Base-by-base conservation (phyloP, 441 rosid genomes). In the Croton setiger region DNA sequence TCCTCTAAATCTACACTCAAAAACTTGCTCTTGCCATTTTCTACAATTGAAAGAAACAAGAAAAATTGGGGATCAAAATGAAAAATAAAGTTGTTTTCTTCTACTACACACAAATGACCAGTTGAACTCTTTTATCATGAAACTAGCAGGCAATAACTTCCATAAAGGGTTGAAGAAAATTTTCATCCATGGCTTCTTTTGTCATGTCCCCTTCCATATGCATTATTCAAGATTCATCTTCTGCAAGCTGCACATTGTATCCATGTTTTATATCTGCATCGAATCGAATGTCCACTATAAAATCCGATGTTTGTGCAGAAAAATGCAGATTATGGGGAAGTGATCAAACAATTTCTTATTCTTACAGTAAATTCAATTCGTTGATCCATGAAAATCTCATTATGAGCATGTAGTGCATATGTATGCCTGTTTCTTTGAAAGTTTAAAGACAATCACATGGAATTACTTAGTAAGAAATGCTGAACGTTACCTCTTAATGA, bases 401-500 rank as follows among this genome's bases (percentile, higher is more conserved):
- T 47, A 39, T 66, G 18, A 11, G 7, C 18, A 17, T 51, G 7
- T 51, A n/a, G n/a, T n/a, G n/a, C 23, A 37, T n/a, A 66, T 41
- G 33, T 59, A 20, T 62, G 18, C 44, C 13, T 23, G 23, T 10
- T 31, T 62, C 52, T 20, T 63, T 60, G 44, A 45, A 6, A 37
- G 41, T 37, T 37, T 37, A 37, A 23, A 13, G 44, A 37, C 7
- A 61, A 62, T 12, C 48, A 20, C 4, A 13, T n/a, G 7, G n/a
- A 67, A 57, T 57, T 41, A n/a, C 12, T 7, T 56, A 57, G 5
- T 10, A 47, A 47, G 58, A 66, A 66, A 49, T 64, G 68, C 48
- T 51, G 72, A 68, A 39, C n/a, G 53, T 41, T 80, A 91, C 96
- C 96, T 89, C 87, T 93, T 1, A 81, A 41, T 51, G 92, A 78